phyloP scores from a whole-genome alignment of 208 protist genomes.

The Crithidia sp. region DNA sequence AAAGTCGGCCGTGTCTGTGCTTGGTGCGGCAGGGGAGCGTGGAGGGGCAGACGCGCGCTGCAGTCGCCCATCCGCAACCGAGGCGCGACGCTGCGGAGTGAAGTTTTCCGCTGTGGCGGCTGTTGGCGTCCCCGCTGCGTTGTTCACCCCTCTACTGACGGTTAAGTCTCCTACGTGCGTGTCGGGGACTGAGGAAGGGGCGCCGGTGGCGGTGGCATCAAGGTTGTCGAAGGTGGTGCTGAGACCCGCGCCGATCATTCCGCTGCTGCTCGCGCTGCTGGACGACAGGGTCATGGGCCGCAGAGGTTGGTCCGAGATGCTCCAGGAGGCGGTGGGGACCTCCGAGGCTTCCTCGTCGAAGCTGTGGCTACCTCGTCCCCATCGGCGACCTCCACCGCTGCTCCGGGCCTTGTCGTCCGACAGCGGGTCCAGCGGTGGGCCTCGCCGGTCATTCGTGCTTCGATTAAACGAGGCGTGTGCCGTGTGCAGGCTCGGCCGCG shows the following conservation, averaged over 20 bases:
- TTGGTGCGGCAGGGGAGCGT: not conserved
- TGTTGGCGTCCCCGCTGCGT: no score
- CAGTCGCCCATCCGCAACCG: not conserved
- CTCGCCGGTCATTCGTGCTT: not conserved
- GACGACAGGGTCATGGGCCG: conserved; percentile 2
- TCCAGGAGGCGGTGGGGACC: not conserved
- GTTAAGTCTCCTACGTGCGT: no score
- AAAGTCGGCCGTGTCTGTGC: not conserved
- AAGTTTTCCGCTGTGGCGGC: not conserved
- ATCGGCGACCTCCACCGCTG: conserved; percentile 2
- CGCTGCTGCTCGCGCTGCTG: conserved; percentile 17
- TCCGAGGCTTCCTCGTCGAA: not conserved
- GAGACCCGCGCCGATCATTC: not conserved
- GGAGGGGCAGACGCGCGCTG: not conserved
- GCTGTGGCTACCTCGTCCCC: not conserved
- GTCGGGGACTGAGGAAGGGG: no score
- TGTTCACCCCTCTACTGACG: no score
- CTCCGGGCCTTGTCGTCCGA: conserved; percentile 5
- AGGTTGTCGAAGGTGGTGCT: not conserved
- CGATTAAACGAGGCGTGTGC: not conserved
- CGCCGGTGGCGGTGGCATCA: not conserved
- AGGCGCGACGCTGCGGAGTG: not conserved
- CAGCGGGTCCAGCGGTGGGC: not conserved
- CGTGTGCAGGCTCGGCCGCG: not conserved
- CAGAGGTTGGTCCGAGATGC: not conserved